Evolutionary conservation across 208 protist species (phyloP).

Genomic region (Trypanosoma rangeli): DNA sequence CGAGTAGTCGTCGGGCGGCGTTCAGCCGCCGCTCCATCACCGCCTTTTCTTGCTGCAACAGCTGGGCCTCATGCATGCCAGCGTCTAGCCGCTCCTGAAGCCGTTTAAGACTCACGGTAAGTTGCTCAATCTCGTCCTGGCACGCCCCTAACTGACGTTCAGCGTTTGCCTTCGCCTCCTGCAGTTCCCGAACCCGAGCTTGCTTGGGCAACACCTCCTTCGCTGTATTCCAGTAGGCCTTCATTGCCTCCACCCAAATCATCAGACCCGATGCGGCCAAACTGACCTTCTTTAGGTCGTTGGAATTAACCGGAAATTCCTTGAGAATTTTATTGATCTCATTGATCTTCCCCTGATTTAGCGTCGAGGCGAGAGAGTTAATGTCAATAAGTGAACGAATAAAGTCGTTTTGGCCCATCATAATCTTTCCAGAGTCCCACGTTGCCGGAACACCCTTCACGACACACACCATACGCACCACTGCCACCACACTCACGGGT

Average conservation of each 20-base stretch:
- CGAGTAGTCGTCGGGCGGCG: constrained; percentile 96
- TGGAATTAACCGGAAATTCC: constrained; percentile 90
- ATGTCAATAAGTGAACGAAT: constrained; percentile 91
- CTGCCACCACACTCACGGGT: constrained; percentile 91
- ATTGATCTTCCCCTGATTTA: constrained; percentile 94
- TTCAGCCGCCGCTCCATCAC: constrained; percentile 95
- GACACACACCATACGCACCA: constrained; percentile 95
- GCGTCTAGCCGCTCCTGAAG: constrained; percentile 91
- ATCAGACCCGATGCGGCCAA: constrained; percentile 94
- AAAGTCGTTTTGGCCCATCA: constrained; percentile 93
- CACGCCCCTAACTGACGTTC: constrained; percentile 84
- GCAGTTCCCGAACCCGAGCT: constrained; percentile 91
- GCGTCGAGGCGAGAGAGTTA: constrained; percentile 77
- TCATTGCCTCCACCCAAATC: constrained; percentile 97
- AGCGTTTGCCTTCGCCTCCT: constrained; percentile 90
- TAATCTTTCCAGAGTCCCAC: constrained; percentile 91
- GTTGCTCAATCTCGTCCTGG: constrained; percentile 90
- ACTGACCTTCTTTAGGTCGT: constrained; percentile 90
- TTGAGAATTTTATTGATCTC: constrained; percentile 94
- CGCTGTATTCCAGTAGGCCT: constrained; percentile 97
- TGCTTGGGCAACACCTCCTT: constrained; percentile 98
- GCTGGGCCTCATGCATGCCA: constrained; percentile 90
- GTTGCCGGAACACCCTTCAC: constrained; percentile 88
- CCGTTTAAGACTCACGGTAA: constrained; percentile 90
- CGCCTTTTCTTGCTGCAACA: constrained; percentile 92